Conservation (phyloP, 768 basidiomycete genomes). For the Brasilioporus rufonigricans region DNA sequence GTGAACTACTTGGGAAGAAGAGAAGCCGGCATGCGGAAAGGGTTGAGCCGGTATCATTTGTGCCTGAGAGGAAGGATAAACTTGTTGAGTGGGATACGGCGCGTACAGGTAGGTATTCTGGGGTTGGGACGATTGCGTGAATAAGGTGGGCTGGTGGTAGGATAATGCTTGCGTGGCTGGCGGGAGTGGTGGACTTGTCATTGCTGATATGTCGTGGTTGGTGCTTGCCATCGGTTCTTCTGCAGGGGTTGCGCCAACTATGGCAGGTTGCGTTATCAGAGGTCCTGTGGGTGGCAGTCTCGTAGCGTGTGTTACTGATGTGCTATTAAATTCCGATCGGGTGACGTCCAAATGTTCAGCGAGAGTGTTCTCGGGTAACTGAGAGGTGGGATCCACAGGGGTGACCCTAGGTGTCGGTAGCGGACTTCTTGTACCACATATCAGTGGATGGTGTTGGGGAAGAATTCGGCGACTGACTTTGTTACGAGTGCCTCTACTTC, state of each 20-base stretch:
- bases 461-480: constrained; percentile 42
- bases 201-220: not conserved
- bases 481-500: constrained; percentile 37
- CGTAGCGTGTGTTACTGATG: not conserved
- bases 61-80: constrained; percentile 18
- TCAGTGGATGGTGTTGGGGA: constrained; percentile 15
- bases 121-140: constrained; percentile 16
- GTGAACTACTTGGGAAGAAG: constrained; percentile 15
- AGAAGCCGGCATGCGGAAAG: constrained; percentile 14
- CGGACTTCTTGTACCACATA: constrained; percentile 45
- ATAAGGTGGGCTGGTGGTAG: constrained; percentile 11
- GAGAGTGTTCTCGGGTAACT: constrained; percentile 3
- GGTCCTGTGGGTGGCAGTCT: not conserved
- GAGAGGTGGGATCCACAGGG: constrained; percentile 38
- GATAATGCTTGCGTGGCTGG: constrained; percentile 8
- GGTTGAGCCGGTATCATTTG: constrained; percentile 15
- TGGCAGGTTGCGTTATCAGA: not conserved
- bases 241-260: not conserved
- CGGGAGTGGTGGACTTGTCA: constrained; percentile 3
- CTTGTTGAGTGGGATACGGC: constrained; percentile 16
- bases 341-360: not conserved
- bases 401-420: constrained; percentile 63
- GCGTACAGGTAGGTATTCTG: constrained; percentile 17
- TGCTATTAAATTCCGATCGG: not conserved
- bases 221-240: constrained; percentile 4